A percentile compares a stretch with the other conserved stretches of the same genome.
Conservation (phyloP, 1,284 basidiomycete species). For the Trametes pubescens region DNA sequence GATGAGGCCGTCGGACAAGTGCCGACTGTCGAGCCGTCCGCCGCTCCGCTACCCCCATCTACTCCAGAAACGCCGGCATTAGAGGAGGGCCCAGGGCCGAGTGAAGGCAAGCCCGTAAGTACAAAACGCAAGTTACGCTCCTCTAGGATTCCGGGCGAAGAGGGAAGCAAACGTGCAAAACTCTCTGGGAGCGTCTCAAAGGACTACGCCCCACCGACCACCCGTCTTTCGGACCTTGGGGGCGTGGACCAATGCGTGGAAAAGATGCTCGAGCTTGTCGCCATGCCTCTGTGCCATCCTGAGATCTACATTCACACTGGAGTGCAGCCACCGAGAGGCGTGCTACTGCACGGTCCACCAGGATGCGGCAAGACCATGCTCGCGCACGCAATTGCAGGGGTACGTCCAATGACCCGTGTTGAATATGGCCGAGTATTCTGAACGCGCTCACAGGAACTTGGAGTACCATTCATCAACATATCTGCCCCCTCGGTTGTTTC, state of each 20-base stretch:
- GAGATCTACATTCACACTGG: slow-evolving; percentile 96
- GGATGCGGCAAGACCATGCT: slow-evolving; percentile 96
- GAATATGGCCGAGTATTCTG: background rate
- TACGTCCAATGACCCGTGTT: slow-evolving; percentile 51
- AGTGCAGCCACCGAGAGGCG: slow-evolving; percentile 92
- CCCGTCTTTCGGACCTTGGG: slow-evolving; percentile 86
- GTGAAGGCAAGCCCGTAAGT: slow-evolving; percentile 28
- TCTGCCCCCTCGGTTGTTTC: slow-evolving; percentile 96
- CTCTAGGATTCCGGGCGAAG: slow-evolving; percentile 50
- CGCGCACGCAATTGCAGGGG: slow-evolving; percentile 93
- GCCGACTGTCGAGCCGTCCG: slow-evolving; percentile 9
- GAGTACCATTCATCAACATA: slow-evolving; percentile 91
- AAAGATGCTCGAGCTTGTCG: slow-evolving; percentile 94
- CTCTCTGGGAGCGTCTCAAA: slow-evolving; percentile 52
- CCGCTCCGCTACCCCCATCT: slow-evolving; percentile 8
- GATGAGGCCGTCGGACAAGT: slow-evolving; percentile 31
- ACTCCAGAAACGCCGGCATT: slow-evolving; percentile 25
- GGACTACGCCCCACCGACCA: slow-evolving; percentile 71
- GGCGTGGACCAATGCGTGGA: slow-evolving; percentile 89
- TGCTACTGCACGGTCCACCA: slow-evolving; percentile 94
- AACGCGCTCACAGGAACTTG: slow-evolving; percentile 71
- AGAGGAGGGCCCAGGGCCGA: slow-evolving; percentile 44
- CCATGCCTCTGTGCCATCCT: slow-evolving; percentile 93
- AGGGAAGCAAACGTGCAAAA: slow-evolving; percentile 64
- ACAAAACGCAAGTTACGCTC: slow-evolving; percentile 67